phyloP scores from a whole-genome alignment of 148 eudicot species.

The Limonium bicolor region DNA sequence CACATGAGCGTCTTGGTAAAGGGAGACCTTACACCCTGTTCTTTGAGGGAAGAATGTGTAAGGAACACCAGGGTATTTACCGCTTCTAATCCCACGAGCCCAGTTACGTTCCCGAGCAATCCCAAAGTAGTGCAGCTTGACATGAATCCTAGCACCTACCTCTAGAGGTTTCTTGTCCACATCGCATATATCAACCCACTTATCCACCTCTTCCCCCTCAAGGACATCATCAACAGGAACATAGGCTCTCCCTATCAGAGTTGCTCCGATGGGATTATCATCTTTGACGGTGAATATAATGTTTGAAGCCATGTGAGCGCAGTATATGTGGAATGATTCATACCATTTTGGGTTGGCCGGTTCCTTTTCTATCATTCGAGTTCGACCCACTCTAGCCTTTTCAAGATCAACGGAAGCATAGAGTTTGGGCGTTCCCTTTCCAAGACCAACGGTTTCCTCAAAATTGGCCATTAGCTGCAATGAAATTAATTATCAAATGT shows the following conservation, averaged over 20 bases:
- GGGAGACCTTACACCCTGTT: constrained; percentile 49
- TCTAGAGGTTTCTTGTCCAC: constrained; percentile 39
- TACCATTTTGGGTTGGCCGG: constrained; percentile 56
- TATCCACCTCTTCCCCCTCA: constrained; percentile 47
- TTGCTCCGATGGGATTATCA: constrained; percentile 66
- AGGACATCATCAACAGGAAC: constrained; percentile 41
- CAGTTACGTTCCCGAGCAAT: constrained; percentile 36
- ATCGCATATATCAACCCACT: constrained; percentile 60
- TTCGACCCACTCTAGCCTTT: constrained; percentile 61
- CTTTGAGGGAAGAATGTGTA: constrained; percentile 55
- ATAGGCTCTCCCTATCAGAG: constrained; percentile 62
- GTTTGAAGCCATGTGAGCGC: constrained; percentile 46
- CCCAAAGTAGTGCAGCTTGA: constrained; percentile 48
- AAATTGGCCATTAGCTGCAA: constrained; percentile 45
- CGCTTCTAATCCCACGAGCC: constrained; percentile 42
- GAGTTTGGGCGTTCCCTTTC: constrained; percentile 53
- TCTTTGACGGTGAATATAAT: constrained; percentile 61
- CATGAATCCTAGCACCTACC: constrained; percentile 47
- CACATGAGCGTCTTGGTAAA: constrained; percentile 70
- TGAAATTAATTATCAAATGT: no score
- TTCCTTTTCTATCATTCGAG: constrained; percentile 48
- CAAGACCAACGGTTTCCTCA: constrained; percentile 53
- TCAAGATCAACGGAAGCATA: constrained; percentile 71
- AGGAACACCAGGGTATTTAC: constrained; percentile 66
- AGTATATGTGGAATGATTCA: constrained; percentile 70